Evolutionary conservation across 23 red algal genomes (phyloP).

Genomic region (Gracilaria domingensis): DNA sequence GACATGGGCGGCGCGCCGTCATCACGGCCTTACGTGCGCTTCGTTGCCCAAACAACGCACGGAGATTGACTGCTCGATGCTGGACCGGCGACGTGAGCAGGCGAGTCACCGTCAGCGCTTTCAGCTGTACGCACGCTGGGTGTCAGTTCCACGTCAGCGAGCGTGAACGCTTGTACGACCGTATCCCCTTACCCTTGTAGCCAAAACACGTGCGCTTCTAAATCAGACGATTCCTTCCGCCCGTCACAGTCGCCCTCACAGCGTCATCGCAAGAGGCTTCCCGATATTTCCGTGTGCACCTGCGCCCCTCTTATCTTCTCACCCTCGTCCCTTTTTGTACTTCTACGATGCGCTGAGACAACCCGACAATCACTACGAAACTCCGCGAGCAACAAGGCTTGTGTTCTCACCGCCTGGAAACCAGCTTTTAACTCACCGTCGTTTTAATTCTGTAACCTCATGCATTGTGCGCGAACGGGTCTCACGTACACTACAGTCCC

Average conservation of each 20-base stretch:
- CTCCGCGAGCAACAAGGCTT: neutral
- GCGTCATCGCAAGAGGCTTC: neutral
- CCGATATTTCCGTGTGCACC: slow-evolving; percentile 46
- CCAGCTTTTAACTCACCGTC: neutral
- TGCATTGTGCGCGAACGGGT: too few relatives aligned
- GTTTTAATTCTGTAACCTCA: neutral
- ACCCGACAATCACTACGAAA: neutral
- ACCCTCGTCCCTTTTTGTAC: slow-evolving; percentile 21
- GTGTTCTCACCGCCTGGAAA: neutral
- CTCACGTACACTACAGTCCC: too few relatives aligned
- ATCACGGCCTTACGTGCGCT: neutral
- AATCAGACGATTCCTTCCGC: too few relatives aligned
- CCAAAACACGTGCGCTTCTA: too few relatives aligned
- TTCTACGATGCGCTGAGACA: slow-evolving; percentile 11
- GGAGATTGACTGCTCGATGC: too few relatives aligned
- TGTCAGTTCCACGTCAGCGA: too few relatives aligned
- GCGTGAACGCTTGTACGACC: too few relatives aligned
- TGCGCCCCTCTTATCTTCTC: slow-evolving; percentile 20
- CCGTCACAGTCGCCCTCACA: neutral
- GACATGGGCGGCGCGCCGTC: neutral
- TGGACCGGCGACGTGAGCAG: too few relatives aligned
- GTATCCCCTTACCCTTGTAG: too few relatives aligned
- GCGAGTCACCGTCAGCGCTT: too few relatives aligned
- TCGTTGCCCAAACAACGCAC: neutral
- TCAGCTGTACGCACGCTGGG: too few relatives aligned